Conservation (phyloP, 495 filamentous ascomycete genomes). For the Aspergillus bertholletiae region DNA sequence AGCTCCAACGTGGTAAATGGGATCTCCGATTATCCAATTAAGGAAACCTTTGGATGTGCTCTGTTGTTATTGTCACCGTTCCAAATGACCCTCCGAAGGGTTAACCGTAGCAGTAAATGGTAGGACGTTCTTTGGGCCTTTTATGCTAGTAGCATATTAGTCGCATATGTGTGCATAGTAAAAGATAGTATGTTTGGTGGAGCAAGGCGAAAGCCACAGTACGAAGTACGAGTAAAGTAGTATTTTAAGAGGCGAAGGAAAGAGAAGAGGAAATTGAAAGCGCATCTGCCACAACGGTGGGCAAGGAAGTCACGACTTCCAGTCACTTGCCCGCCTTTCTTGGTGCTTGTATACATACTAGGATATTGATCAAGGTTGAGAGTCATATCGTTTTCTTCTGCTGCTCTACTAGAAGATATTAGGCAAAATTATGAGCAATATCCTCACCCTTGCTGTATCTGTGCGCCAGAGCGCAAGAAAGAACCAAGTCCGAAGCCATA, state of each 20-base stretch:
- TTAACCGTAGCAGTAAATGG: neutral
- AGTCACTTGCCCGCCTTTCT: too few species aligned
- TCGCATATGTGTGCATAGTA: neutral
- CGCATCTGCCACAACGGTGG: neutral
- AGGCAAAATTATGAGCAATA: slow-evolving; percentile 27
- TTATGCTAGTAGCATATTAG: neutral
- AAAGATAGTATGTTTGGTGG: neutral
- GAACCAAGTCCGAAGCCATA: slow-evolving; percentile 48
- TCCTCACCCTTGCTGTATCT: slow-evolving; percentile 37
- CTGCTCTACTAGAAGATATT: slow-evolving; percentile 9
- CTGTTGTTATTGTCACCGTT: neutral
- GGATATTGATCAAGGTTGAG: neutral
- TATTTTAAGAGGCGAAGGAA: neutral
- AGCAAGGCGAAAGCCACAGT: neutral
- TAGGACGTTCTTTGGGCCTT: neutral
- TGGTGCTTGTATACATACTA: neutral
- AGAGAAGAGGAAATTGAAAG: neutral
- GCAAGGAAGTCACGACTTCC: neutral
- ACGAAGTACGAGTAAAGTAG: neutral
- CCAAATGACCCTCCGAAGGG: neutral
- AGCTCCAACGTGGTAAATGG: too few species aligned
- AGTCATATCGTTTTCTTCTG: neutral
- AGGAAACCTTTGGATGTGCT: too few species aligned
- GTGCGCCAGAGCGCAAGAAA: slow-evolving; percentile 26
- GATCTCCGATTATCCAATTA: too few species aligned